Evolutionary conservation across 257 asterid genomes (phyloP), one percentile per base, ranked within the genome.

Genomic region (Solanum clarkiae): DNA sequence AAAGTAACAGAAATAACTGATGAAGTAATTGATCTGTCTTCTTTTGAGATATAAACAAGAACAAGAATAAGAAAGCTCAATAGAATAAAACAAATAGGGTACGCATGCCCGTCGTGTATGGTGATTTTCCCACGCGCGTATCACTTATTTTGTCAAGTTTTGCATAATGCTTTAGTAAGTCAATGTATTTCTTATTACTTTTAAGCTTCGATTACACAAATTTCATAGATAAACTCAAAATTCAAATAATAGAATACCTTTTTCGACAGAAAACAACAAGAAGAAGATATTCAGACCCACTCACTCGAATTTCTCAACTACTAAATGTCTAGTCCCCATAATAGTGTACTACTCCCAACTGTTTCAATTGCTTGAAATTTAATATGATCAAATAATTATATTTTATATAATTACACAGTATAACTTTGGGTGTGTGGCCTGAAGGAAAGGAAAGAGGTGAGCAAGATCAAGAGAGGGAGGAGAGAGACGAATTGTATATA

Each of bases 91-190:
- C 17, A 32, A 6, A 4, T 3, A 47, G 11, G 6, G 20, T 22
- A 49, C 44, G 82, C 63, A 51, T 77, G 82, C 63, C 26, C 63
- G 82, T 51, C n/a, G 16, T 51, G 82, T 51, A 9, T 77, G 24
- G 82, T 24, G 20, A 51, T 75, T 24, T 26, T 22, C 20, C 40
- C 82, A 51, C 62, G 82, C 47, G 82, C 82, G 82, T 51, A 77
- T 77, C 82, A 51, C 3, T 51, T 77, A 51, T 51, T 77, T 77
- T 51, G 82, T 77, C 82, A 29, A 77, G 63, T 17, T 8, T 77
- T 77, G 63, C 63, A 15, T 77, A 26, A 26, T 8, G 45, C 2
- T 75, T n/a, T 14, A 47, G 17, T 13, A n/a, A 36, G 82, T 77
- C 82, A 77, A 77, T 51, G 63, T 10, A 51, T 77, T 49, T 51